Conservation (phyloP, 495 filamentous ascomycete genomes). For the Penicillium cinerascens region DNA sequence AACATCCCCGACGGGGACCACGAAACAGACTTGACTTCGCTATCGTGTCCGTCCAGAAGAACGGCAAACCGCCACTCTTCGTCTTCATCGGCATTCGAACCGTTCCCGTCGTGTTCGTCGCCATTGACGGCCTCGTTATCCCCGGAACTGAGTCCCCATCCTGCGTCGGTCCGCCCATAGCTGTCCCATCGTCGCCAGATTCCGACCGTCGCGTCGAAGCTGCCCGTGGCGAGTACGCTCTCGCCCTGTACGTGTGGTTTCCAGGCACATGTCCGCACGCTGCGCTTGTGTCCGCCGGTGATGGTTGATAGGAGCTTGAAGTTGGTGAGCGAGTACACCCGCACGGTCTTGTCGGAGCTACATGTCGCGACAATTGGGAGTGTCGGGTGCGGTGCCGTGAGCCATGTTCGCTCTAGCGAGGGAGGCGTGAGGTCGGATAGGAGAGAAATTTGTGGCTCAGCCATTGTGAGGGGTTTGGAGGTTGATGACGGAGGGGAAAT, state of each 20-base stretch:
- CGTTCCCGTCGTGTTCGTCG: background rate
- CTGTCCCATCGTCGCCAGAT: conserved; percentile 74
- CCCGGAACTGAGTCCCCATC: background rate
- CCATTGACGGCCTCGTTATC: background rate
- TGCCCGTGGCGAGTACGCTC: conserved; percentile 81
- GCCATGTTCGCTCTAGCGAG: conserved; percentile 78
- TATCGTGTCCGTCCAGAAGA: conserved; percentile 89
- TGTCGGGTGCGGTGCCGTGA: conserved; percentile 76
- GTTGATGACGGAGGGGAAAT: conserved; percentile 10
- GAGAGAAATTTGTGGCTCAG: conserved; percentile 14
- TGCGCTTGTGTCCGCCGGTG: conserved; percentile 84
- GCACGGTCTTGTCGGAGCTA: conserved; percentile 79
- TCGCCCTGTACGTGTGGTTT: conserved; percentile 65
- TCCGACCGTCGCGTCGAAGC: conserved; percentile 85
- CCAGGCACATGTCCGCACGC: conserved; percentile 77
- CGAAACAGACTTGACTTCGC: conserved; percentile 82
- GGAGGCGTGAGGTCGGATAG: conserved; percentile 52
- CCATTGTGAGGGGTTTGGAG: conserved; percentile 1
- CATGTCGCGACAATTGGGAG: conserved; percentile 86
- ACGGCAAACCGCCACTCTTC: conserved; percentile 87
- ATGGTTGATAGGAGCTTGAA: conserved; percentile 75
- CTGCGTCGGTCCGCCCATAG: conserved; percentile 27
- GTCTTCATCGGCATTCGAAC: conserved; percentile 49
- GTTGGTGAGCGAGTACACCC: conserved; percentile 79
- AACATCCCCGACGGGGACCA: conserved; percentile 77